Evolutionary conservation across 2,329 filamentous ascomycete genomes (phyloP).

Genomic region (Zymoseptoria crescenta): DNA sequence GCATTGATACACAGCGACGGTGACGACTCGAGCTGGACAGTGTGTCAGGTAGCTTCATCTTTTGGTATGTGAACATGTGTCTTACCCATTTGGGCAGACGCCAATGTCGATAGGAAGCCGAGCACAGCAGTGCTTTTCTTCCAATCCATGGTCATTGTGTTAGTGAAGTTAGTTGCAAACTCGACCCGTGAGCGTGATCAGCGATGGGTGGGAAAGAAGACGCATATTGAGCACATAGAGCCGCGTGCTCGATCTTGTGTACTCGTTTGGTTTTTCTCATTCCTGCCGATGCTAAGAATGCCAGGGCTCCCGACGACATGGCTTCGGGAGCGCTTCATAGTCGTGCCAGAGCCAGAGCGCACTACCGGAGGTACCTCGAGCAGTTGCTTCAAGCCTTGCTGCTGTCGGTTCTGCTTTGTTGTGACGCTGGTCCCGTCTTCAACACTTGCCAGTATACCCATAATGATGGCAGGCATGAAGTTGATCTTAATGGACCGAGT

Average conservation of each 20-base stretch:
- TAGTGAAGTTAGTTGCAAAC: not conserved
- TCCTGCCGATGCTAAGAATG: not conserved
- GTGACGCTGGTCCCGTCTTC: not conserved
- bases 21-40: conserved; percentile 9
- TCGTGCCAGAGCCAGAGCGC: not conserved
- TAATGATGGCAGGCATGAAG: not conserved
- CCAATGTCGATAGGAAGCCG: not conserved
- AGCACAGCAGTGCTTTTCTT: not conserved
- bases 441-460: not conserved
- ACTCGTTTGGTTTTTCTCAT: not conserved
- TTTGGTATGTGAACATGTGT: not conserved
- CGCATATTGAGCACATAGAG: not conserved
- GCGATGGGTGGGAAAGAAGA: not conserved
- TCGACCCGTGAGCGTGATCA: not conserved
- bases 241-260: not conserved
- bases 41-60: not conserved
- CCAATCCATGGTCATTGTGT: not conserved
- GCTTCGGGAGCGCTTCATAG: not conserved
- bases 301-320: not conserved
- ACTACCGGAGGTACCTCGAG: not conserved
- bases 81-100: not conserved
- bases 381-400: not conserved
- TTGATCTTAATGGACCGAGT: not conserved
- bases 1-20: conserved; percentile 9
- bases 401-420: not conserved